These are phyloP conservation scores for Pleurotus salmoneostramineus DNA, from an alignment of 768 basidiomycete species.

Conservation along the genomic window DNA sequence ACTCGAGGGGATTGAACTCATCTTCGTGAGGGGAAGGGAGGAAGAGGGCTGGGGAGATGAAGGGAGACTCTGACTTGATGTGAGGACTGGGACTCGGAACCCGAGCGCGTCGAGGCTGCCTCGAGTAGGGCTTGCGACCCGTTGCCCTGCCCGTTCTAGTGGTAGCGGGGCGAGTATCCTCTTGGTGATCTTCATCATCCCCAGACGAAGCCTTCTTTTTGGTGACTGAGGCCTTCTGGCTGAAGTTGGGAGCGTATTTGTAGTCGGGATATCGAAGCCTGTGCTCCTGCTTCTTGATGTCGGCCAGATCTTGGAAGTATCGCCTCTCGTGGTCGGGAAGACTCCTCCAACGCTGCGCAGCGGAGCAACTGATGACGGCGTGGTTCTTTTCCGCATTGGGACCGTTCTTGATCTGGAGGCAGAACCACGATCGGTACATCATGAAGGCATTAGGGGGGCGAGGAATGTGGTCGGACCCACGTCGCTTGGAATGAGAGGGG, in stretches of 20 bases:
- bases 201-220: slow-evolving; percentile 52
- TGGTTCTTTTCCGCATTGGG: slow-evolving; percentile 52
- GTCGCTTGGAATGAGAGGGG: slow-evolving; percentile 17
- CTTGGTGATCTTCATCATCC: slow-evolving; percentile 37
- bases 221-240: slow-evolving; percentile 39
- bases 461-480: slow-evolving; percentile 49
- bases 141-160: no score
- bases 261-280: slow-evolving; percentile 47
- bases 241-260: slow-evolving; percentile 44
- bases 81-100: not conserved
- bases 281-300: slow-evolving; percentile 49
- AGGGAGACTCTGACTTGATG: not conserved
- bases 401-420: slow-evolving; percentile 43
- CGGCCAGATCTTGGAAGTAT: slow-evolving; percentile 47
- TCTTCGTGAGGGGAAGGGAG: not conserved
- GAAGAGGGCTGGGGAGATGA: not conserved
- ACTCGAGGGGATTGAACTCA: not conserved
- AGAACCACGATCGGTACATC: slow-evolving; percentile 61
- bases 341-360: slow-evolving; percentile 51
- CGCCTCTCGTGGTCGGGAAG: slow-evolving; percentile 47
- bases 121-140: no score
- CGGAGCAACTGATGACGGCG: slow-evolving; percentile 53
- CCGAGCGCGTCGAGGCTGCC: no score
- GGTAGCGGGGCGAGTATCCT: no score
- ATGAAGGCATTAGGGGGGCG: slow-evolving; percentile 87